A percentile compares a stretch with the other conserved stretches of the same genome.
phyloP scores from a whole-genome alignment of 1,284 basidiomycete genomes.

The Mycena sp. region DNA sequence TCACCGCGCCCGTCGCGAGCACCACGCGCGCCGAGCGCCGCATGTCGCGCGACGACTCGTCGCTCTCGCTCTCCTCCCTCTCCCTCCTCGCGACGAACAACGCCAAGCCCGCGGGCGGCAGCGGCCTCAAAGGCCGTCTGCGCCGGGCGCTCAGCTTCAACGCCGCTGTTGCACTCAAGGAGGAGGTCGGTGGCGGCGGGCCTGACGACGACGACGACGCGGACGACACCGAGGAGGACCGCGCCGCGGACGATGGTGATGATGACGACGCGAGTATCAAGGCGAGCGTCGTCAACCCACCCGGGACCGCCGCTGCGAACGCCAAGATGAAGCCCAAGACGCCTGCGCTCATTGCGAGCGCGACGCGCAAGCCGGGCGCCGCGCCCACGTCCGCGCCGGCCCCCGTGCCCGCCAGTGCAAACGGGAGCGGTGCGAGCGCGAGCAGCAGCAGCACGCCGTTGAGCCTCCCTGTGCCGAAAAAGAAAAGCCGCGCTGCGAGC shows the following conservation, averaged over 20 bases:
- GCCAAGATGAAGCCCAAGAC: constrained; percentile 8
- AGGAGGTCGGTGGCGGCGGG: constrained; percentile 31
- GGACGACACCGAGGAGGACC: constrained; percentile 24
- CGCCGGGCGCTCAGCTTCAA: constrained; percentile 76
- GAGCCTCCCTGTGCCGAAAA: constrained; percentile 45
- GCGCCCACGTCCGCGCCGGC: background rate
- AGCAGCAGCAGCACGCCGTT: too few relatives aligned
- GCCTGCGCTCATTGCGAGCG: constrained; percentile 22
- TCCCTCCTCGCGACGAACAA: constrained; percentile 35
- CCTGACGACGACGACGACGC: constrained; percentile 13
- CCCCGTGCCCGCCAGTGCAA: background rate
- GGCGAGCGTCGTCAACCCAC: constrained; percentile 37
- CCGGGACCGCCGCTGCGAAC: background rate
- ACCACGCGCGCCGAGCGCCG: constrained; percentile 60
- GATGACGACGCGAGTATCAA: constrained; percentile 39
- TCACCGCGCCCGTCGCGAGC: constrained; percentile 18
- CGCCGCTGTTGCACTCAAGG: constrained; percentile 24
- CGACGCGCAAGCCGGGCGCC: constrained; percentile 28
- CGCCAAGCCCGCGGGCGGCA: constrained; percentile 40
- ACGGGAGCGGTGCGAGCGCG: too few relatives aligned
- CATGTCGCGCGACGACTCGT: constrained; percentile 81
- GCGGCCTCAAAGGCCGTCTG: constrained; percentile 76
- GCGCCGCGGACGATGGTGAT: too few relatives aligned
- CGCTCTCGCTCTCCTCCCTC: constrained; percentile 57
- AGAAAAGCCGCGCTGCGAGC: constrained; percentile 75